These are phyloP conservation scores for Penicillium maclennaniae DNA, from an alignment of 495 filamentous ascomycete species.

Conservation along the genomic window DNA sequence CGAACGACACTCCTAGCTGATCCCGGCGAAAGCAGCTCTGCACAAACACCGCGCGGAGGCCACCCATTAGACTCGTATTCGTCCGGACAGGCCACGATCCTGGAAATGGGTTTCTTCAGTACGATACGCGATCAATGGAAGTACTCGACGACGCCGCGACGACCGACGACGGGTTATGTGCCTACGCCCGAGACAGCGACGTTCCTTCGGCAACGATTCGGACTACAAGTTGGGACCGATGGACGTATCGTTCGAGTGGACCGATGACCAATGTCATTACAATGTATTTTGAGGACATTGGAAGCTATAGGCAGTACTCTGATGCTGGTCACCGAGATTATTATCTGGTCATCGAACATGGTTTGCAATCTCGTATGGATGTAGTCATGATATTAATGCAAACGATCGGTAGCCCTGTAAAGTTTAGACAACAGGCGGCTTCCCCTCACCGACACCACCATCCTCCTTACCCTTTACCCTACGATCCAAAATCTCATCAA, in stretches of 20 bases:
- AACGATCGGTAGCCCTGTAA: background rate
- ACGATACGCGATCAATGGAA: slow-evolving; percentile 63
- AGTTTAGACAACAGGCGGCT: slow-evolving; percentile 17
- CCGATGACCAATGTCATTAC: slow-evolving; percentile 11
- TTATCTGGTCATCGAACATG: background rate
- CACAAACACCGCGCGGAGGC: slow-evolving; percentile 29
- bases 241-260: slow-evolving; percentile 36
- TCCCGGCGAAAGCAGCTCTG: slow-evolving; percentile 28
- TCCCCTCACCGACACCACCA: slow-evolving; percentile 18
- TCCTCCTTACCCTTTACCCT: slow-evolving; percentile 42
- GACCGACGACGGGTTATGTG: slow-evolving; percentile 27
- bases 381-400: slow-evolving; percentile 18
- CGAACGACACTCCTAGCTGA: slow-evolving; percentile 46
- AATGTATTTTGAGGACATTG: slow-evolving; percentile 12
- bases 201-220: slow-evolving; percentile 42
- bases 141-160: slow-evolving; percentile 24
- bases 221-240: slow-evolving; percentile 38
- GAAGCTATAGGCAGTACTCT: background rate
- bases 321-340: slow-evolving; percentile 11
- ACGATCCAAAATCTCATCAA: slow-evolving; percentile 79
- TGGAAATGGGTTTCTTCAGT: slow-evolving; percentile 64
- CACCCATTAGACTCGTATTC: slow-evolving; percentile 56
- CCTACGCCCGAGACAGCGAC: slow-evolving; percentile 40
- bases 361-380: background rate
- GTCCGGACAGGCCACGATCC: slow-evolving; percentile 66